Percentiles rank a stretch among this genome's conserved stretches.
These are phyloP conservation scores for Dillenia turbinata DNA, from an alignment of 164 flowering plant species.

Conservation along the genomic window DNA sequence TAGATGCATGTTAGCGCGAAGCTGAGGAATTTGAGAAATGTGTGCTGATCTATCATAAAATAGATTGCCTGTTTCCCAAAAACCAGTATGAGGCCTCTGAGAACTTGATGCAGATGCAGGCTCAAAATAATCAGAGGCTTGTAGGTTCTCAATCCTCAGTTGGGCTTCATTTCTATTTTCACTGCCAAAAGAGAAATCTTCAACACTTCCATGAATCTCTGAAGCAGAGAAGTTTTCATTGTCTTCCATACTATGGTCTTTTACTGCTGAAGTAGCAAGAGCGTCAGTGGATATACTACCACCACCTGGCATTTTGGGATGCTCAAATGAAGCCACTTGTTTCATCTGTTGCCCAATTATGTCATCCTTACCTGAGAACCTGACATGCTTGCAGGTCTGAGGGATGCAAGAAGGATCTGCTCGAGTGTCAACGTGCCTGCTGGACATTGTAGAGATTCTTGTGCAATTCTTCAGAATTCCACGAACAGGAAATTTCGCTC, in stretches of 20 bases:
- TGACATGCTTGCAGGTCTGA: conserved; percentile 33
- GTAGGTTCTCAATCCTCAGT: conserved; percentile 8
- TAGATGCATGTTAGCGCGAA: conserved; percentile 12
- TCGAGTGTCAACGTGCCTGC: conserved; percentile 7
- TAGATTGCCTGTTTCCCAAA: conserved; percentile 19
- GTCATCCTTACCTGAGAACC: conserved; percentile 38
- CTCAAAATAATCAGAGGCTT: conserved; percentile 3
- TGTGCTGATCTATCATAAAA: conserved; percentile 17
- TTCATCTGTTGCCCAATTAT: conserved; percentile 27
- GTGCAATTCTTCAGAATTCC: conserved; percentile 38
- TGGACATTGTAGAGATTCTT: conserved; percentile 16
- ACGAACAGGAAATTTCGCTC: conserved; percentile 20
- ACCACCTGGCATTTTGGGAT: conserved; percentile 9
- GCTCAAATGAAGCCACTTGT: conserved; percentile 11
- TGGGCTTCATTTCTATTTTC: conserved; percentile 11
- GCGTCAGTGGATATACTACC: conserved; percentile 17
- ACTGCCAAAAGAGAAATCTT: conserved; percentile 14
- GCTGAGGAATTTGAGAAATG: conserved; percentile 10
- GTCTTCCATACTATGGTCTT: conserved; percentile 4
- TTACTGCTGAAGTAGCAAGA: conserved; percentile 13
- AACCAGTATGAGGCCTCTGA: conserved; percentile 11
- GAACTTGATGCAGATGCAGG: conserved; percentile 8
- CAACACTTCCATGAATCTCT: conserved; percentile 20
- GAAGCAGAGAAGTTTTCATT: conserved; percentile 7
- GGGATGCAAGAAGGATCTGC: conserved; percentile 6